Evolutionary conservation across 2,329 filamentous ascomycete species (phyloP).

Genomic region (Mollisia scopiformis): DNA sequence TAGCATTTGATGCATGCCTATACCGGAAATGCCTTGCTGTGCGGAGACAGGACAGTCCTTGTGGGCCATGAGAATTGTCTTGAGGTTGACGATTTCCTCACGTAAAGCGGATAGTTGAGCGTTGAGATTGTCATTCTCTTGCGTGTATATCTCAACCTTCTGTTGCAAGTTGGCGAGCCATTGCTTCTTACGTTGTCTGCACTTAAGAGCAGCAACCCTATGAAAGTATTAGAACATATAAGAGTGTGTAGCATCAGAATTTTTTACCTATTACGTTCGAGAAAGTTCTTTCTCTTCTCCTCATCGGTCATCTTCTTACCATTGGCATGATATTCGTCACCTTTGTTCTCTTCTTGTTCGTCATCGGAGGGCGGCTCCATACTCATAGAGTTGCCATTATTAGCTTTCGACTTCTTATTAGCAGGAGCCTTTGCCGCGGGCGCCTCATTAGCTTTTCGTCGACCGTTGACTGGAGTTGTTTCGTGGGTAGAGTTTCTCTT

Average conservation of each 20-base stretch:
- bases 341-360: conserved; percentile 48
- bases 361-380: conserved; percentile 42
- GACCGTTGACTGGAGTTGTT: conserved; percentile 57
- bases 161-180: conserved; percentile 94
- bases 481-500: conserved; percentile 61
- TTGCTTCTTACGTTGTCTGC: conserved; percentile 97
- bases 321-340: conserved; percentile 61
- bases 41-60: conserved; percentile 95
- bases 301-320: conserved; percentile 95
- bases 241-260: background rate
- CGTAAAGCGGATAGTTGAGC: conserved; percentile 81
- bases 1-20: conserved; percentile 49
- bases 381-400: conserved; percentile 42
- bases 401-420: conserved; percentile 74
- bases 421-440: conserved; percentile 59
- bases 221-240: conserved; percentile 27
- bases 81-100: conserved; percentile 93
- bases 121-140: conserved; percentile 86
- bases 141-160: conserved; percentile 92
- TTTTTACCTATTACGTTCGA: conserved; percentile 89
- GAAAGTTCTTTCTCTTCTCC: conserved; percentile 97
- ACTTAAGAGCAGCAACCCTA: conserved; percentile 95
- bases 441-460: conserved; percentile 78
- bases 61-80: conserved; percentile 89
- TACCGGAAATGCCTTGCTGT: conserved; percentile 64